A percentile compares a stretch with the other conserved stretches of the same genome.
Conservation (phyloP, 2,329 filamentous ascomycete species). For the Cephalotrichum gorgonifer region DNA sequence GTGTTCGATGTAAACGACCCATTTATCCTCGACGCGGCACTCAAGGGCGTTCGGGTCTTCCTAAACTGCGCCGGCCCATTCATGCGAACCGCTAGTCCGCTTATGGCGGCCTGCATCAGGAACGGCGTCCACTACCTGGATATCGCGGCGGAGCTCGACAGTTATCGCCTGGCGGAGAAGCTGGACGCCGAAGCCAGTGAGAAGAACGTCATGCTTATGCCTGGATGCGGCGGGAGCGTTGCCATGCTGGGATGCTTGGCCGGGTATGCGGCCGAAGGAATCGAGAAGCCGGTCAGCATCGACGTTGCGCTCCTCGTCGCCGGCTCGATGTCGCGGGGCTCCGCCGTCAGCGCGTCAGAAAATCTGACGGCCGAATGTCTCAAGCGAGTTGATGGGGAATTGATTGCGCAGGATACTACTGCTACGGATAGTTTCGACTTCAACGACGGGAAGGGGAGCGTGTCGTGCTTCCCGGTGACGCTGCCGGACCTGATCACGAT, state of each 20-base stretch:
- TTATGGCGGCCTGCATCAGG: constrained; percentile 11
- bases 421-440: constrained; percentile 10
- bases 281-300: constrained; percentile 6
- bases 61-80: constrained; percentile 14
- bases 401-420: neutral
- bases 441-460: constrained; percentile 10
- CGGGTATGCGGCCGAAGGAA: constrained; percentile 1
- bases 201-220: constrained; percentile 11
- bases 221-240: constrained; percentile 13
- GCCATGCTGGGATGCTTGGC: constrained; percentile 12
- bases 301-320: constrained; percentile 11
- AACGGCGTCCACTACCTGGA: constrained; percentile 13
- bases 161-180: constrained; percentile 8
- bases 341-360: constrained; percentile 8
- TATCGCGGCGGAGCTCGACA: constrained; percentile 12
- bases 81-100: constrained; percentile 7
- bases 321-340: constrained; percentile 12
- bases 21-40: neutral
- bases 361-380: neutral
- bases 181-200: constrained; percentile 6
- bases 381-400: neutral
- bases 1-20: constrained; percentile 7
- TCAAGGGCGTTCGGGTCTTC: constrained; percentile 6
- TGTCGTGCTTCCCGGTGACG: constrained; percentile 10
- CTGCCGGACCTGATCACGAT: constrained; percentile 14